These are phyloP conservation scores for Orbilia blumenaviensis DNA, from an alignment of 2,329 filamentous ascomycete genomes.

Conservation along the genomic window DNA sequence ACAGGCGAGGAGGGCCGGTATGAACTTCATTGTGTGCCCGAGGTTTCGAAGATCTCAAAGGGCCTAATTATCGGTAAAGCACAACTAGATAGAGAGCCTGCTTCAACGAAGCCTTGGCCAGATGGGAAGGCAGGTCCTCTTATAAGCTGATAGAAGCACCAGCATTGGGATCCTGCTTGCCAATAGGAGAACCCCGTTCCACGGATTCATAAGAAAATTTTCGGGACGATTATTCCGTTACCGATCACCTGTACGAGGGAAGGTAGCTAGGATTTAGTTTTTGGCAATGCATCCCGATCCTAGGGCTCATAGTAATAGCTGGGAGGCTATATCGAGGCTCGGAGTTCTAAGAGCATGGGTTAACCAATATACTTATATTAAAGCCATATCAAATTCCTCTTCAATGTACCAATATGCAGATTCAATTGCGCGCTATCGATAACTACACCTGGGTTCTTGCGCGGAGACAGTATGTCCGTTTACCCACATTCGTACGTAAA, in stretches of 20 bases:
- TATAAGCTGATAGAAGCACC: neutral
- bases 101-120: neutral
- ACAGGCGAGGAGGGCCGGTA: slow-evolving; percentile 26
- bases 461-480: slow-evolving; percentile 38
- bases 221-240: slow-evolving; percentile 32
- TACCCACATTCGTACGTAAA: slow-evolving; percentile 12
- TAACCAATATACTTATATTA: neutral
- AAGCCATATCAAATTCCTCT: neutral
- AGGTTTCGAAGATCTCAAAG: neutral
- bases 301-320: neutral
- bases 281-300: neutral
- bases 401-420: neutral
- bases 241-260: slow-evolving; percentile 1
- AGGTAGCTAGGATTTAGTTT: neutral
- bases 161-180: neutral
- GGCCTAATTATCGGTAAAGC: neutral
- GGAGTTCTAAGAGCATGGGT: neutral
- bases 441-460: neutral
- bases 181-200: neutral
- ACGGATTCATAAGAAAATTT: neutral
- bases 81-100: neutral
- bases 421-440: neutral
- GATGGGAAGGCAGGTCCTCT: neutral
- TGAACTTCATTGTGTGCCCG: slow-evolving; percentile 18
- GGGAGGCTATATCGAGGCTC: neutral